phyloP scores from a whole-genome alignment of 2,329 filamentous ascomycete species.

The Lachnellula hyalina region DNA sequence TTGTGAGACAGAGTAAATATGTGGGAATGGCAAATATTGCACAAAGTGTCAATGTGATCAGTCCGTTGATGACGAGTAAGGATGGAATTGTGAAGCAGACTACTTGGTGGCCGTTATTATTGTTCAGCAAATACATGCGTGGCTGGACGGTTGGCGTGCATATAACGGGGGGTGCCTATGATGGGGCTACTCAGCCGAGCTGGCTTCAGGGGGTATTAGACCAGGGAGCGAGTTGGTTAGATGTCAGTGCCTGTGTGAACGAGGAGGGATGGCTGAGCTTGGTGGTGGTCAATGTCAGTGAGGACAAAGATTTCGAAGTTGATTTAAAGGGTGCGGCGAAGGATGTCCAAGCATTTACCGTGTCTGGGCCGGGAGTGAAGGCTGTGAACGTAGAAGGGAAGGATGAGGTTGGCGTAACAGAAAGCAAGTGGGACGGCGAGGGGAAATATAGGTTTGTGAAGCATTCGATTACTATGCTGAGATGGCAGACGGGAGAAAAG shows the following conservation, averaged over 20 bases:
- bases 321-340: slow-evolving; percentile 52
- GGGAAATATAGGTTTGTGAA: slow-evolving; percentile 61
- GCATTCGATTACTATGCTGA: slow-evolving; percentile 64
- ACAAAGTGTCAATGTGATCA: slow-evolving; percentile 64
- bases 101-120: slow-evolving; percentile 57
- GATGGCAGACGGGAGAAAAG: slow-evolving; percentile 37
- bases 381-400: slow-evolving; percentile 58
- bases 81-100: slow-evolving; percentile 56
- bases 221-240: slow-evolving; percentile 60
- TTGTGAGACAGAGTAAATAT: slow-evolving; percentile 56
- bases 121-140: slow-evolving; percentile 66
- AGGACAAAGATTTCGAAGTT: slow-evolving; percentile 53
- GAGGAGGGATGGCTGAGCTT: slow-evolving; percentile 57
- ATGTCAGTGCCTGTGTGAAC: slow-evolving; percentile 57
- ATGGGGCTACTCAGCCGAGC: slow-evolving; percentile 57
- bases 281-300: slow-evolving; percentile 68
- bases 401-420: slow-evolving; percentile 55
- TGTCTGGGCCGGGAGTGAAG: slow-evolving; percentile 52
- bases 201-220: slow-evolving; percentile 63
- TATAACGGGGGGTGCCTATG: slow-evolving; percentile 58
- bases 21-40: slow-evolving; percentile 64
- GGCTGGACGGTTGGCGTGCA: slow-evolving; percentile 64
- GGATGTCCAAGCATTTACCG: slow-evolving; percentile 55
- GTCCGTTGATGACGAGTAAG: slow-evolving; percentile 57
- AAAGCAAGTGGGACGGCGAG: slow-evolving; percentile 58